Percentiles rank a stretch among this genome's conserved stretches.
Evolutionary conservation across 257 asterid genomes (phyloP).

Genomic region (Nicotiana obtusifolia): DNA sequence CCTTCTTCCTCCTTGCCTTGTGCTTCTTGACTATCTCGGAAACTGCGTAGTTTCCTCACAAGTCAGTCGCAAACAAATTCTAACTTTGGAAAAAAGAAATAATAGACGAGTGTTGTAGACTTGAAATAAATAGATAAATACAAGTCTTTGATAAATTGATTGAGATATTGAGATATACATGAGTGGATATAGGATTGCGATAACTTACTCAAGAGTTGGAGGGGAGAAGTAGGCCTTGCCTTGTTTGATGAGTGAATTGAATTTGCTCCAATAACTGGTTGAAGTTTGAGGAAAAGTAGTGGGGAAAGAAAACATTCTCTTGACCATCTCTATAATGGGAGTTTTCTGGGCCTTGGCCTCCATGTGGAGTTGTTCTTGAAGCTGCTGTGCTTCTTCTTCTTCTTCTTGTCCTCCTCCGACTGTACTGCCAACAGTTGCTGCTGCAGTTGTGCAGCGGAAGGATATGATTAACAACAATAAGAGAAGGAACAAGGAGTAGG

Average conservation of each 20-base stretch:
- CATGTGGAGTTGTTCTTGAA: neutral
- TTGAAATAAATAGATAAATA: neutral
- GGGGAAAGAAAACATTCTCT: constrained; percentile 21
- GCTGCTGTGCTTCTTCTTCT: neutral
- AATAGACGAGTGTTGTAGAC: neutral
- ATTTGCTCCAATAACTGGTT: constrained; percentile 11
- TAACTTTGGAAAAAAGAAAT: neutral
- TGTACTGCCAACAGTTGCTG: neutral
- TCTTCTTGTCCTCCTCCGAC: neutral
- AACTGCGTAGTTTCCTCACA: constrained; percentile 8
- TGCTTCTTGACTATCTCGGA: constrained; percentile 9
- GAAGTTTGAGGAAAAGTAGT: constrained; percentile 11
- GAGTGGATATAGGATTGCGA: neutral
- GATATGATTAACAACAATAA: neutral
- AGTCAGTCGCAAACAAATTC: neutral
- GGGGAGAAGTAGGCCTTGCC: constrained; percentile 3
- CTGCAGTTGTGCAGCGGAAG: neutral
- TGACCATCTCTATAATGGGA: constrained; percentile 23
- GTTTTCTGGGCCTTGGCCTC: neutral
- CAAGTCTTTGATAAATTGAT: neutral
- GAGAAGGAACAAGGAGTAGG: neutral
- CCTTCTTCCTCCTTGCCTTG: neutral
- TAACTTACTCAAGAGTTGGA: constrained; percentile 30
- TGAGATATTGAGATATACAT: neutral
- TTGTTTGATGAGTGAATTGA: constrained; percentile 3